Percentiles rank a stretch among this genome's conserved stretches.
Evolutionary conservation across 164 flowering plant genomes (phyloP).

Genomic region (Umbellularia californica): DNA sequence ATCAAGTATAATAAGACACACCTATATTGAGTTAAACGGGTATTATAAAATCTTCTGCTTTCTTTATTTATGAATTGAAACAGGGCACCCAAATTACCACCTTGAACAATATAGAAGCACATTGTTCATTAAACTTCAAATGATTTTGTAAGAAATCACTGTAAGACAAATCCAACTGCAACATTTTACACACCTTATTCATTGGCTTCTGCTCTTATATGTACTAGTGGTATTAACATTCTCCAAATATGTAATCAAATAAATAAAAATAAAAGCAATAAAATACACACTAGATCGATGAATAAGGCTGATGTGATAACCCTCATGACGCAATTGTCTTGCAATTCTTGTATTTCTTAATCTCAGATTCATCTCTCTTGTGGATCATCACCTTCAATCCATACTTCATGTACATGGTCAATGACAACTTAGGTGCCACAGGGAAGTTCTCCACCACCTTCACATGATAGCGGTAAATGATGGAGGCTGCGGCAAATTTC

Average conservation of each 20-base stretch:
- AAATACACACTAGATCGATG: background rate
- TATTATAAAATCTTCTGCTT: no score
- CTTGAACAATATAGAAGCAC: background rate
- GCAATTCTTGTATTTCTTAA: background rate
- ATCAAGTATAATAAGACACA: no score
- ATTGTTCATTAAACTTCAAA: background rate
- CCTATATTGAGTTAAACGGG: no score
- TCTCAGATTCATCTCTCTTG: conserved; percentile 32
- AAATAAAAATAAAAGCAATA: no score
- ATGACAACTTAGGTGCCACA: conserved; percentile 72
- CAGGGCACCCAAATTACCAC: no score
- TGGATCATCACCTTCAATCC: conserved; percentile 71
- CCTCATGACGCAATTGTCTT: background rate
- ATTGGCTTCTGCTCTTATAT: background rate
- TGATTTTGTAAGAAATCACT: background rate
- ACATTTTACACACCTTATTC: background rate
- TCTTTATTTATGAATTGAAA: no score
- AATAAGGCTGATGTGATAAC: no score
- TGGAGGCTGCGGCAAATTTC: conserved; percentile 77
- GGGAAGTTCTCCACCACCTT: conserved; percentile 60
- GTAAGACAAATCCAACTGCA: background rate
- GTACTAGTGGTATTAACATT: no score
- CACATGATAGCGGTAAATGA: conserved; percentile 57
- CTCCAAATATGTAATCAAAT: background rate
- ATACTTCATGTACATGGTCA: conserved; percentile 94